Percentiles rank a stretch among this genome's conserved stretches.
phyloP scores from a whole-genome alignment of 257 asterid genomes.

The Lithospermum erythrorhizon region DNA sequence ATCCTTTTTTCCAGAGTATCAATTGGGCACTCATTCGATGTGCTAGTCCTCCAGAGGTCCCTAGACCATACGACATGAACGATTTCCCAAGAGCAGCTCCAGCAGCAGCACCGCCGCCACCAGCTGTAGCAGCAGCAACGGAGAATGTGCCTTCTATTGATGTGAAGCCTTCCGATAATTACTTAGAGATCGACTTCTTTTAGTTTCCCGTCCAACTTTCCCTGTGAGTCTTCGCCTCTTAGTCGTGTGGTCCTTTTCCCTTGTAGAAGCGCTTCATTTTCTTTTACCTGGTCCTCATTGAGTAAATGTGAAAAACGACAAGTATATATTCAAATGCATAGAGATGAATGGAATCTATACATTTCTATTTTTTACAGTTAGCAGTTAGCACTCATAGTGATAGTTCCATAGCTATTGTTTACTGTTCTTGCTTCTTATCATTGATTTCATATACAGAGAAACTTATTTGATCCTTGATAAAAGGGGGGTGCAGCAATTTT shows the following conservation, averaged over 20 bases:
- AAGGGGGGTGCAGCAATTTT: no score
- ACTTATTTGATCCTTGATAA: no score
- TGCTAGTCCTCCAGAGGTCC: constrained; percentile 58
- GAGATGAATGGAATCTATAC: neutral
- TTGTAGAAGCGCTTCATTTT: neutral
- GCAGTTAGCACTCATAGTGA: no score
- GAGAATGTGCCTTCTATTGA: constrained; percentile 23
- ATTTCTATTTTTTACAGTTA: neutral
- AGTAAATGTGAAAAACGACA: constrained; percentile 4
- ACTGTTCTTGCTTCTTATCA: no score
- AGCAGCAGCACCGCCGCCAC: neutral
- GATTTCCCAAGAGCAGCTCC: constrained; percentile 19
- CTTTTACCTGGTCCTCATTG: neutral
- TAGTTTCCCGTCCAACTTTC: constrained; percentile 12
- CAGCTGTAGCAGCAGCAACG: constrained; percentile 18
- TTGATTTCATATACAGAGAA: no score
- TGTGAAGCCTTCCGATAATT: constrained; percentile 45
- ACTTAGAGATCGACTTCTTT: constrained; percentile 57
- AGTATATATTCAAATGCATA: constrained; percentile 7
- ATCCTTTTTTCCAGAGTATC: constrained; percentile 47
- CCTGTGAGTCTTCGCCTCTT: neutral
- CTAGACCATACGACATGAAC: constrained; percentile 27
- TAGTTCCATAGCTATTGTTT: no score
- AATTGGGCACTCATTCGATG: constrained; percentile 62
- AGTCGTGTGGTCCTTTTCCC: neutral